A percentile compares a stretch with the other conserved stretches of the same genome.
phyloP scores from a whole-genome alignment of 202 grass and related monocot genomes.

The Panicum virgatum region DNA sequence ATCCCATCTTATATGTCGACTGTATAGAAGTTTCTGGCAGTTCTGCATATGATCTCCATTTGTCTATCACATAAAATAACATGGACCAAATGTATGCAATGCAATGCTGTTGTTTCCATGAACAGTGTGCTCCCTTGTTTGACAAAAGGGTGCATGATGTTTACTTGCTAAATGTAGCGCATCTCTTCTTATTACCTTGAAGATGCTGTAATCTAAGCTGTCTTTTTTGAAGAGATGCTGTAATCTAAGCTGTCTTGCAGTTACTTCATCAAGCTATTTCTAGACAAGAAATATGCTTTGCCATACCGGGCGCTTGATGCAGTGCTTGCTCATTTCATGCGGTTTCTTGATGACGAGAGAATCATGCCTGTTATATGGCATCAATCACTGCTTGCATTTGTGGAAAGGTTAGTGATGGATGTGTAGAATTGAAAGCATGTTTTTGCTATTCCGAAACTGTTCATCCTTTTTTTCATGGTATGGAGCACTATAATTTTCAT shows the following conservation, averaged over 20 bases:
- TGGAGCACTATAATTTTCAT: too few relatives aligned
- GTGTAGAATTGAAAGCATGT: neutral
- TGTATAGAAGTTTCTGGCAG: neutral
- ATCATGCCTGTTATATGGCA: conserved; percentile 98
- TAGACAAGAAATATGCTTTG: conserved; percentile 98
- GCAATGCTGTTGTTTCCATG: neutral
- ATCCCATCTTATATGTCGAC: neutral
- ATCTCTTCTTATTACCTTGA: conserved; percentile 19
- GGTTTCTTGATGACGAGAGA: conserved; percentile 71
- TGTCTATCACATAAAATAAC: neutral
- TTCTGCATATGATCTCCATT: neutral
- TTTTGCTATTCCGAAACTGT: neutral
- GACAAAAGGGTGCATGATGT: neutral
- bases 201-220: conserved; percentile 8
- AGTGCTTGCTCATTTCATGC: conserved; percentile 85
- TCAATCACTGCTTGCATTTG: conserved; percentile 89
- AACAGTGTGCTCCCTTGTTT: neutral
- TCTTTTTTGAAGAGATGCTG: too few relatives aligned
- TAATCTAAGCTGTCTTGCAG: conserved; percentile 51
- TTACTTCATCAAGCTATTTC: conserved; percentile 96
- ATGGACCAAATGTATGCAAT: neutral
- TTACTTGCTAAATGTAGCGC: neutral
- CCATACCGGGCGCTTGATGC: conserved; percentile 81
- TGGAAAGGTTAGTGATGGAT: conserved; percentile 70
- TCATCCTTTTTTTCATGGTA: neutral